Evolutionary conservation across 163 green algal genomes (phyloP).

Genomic region (Scenedesmus sp.): DNA sequence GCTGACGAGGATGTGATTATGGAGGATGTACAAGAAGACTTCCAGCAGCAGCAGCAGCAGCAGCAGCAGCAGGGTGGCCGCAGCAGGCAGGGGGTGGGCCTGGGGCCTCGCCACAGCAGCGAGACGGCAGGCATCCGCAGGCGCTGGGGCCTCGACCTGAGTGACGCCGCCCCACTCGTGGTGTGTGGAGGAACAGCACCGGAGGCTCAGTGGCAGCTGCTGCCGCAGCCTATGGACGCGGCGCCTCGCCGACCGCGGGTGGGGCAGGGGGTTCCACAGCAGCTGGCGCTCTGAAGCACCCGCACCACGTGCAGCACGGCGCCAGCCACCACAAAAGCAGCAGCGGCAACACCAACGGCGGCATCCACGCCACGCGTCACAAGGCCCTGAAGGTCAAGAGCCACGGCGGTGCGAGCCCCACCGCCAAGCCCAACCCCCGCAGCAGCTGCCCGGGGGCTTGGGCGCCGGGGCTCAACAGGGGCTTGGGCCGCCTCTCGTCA

Average conservation of each 20-base stretch:
- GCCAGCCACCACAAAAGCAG: not conserved
- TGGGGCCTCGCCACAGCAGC: not conserved
- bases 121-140: not conserved
- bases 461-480: not conserved
- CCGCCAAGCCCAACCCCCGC: not conserved
- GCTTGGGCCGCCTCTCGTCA: not conserved
- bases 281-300: not conserved
- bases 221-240: not conserved
- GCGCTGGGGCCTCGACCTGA: conserved; percentile 32
- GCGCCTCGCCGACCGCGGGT: too few species aligned
- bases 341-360: conserved; percentile 19
- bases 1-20: not conserved
- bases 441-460: conserved; percentile 37
- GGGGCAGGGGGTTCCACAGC: not conserved
- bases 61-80: not conserved
- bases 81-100: not conserved
- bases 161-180: not conserved
- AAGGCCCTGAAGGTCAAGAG: not conserved
- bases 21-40: not conserved
- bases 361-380: not conserved
- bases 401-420: not conserved
- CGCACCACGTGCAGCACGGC: not conserved
- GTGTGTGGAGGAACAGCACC: not conserved
- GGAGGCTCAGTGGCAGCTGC: not conserved
- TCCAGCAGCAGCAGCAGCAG: conserved; percentile 8